Evolutionary conservation across 2,329 filamentous ascomycete species (phyloP).

Genomic region (Akanthomyces lecanii): DNA sequence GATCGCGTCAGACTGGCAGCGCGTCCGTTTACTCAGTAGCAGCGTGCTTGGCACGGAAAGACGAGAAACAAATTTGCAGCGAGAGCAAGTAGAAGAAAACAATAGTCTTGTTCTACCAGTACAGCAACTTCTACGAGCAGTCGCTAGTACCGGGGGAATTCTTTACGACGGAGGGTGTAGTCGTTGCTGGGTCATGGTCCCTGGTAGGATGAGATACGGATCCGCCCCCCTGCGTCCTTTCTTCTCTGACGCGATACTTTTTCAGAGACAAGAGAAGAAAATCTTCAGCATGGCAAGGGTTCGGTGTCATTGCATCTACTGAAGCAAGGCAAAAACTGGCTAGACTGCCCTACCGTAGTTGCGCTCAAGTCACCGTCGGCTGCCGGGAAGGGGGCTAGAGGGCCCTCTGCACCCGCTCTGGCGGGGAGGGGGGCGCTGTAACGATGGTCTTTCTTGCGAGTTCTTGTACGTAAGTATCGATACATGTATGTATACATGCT

Average conservation of each 20-base stretch:
- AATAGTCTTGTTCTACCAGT: background rate
- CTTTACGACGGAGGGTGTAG: slow-evolving; percentile 7
- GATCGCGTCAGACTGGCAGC: no score
- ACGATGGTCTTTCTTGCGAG: background rate
- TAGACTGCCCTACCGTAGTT: no score
- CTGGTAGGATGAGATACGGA: background rate
- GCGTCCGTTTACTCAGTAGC: no score
- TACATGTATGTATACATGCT: background rate
- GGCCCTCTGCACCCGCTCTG: no score
- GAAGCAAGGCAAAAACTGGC: no score
- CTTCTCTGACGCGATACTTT: background rate
- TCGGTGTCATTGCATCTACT: no score
- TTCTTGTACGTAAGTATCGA: background rate
- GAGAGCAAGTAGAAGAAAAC: background rate
- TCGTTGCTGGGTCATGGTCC: background rate
- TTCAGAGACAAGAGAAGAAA: background rate
- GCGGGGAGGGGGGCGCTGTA: background rate
- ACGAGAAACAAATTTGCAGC: no score
- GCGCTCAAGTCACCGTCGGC: background rate
- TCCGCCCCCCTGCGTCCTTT: background rate
- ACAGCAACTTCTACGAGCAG: no score
- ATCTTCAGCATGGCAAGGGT: background rate
- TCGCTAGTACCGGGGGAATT: background rate
- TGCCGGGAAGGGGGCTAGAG: background rate
- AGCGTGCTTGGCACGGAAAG: no score